Evolutionary conservation across 192 early-diverging fungal species (phyloP).

Genomic region (Coemansia aciculifera): DNA sequence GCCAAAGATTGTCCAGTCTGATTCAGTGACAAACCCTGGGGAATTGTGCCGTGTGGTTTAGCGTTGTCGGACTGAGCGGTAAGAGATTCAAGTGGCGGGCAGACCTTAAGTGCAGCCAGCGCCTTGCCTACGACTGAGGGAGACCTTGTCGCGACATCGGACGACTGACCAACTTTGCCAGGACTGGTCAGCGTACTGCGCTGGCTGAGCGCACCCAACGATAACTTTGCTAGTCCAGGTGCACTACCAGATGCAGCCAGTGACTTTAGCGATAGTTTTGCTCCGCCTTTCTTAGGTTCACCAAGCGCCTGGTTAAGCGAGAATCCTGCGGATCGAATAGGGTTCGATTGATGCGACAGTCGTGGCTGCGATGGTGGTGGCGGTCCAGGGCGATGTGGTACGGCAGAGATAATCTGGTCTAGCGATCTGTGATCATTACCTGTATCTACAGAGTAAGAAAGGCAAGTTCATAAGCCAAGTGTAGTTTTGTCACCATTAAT

Average conservation of each 20-base stretch:
- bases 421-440: constrained; percentile 14
- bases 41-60: not conserved
- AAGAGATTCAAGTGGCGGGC: not conserved
- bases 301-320: not conserved
- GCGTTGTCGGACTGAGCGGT: not conserved
- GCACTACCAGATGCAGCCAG: constrained; percentile 7
- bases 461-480: not conserved
- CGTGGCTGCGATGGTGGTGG: constrained; percentile 6
- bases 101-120: constrained; percentile 36
- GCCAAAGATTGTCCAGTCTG: not conserved
- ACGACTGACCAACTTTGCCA: not conserved
- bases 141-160: not conserved
- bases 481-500: not conserved
- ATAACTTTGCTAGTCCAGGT: constrained; percentile 6
- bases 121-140: constrained; percentile 38
- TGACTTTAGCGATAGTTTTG: constrained; percentile 19
- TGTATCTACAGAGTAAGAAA: constrained; percentile 8
- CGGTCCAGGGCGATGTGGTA: constrained; percentile 35
- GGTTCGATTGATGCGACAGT: not conserved
- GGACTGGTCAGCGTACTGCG: not conserved
- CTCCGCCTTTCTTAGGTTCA: not conserved
- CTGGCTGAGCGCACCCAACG: constrained; percentile 12
- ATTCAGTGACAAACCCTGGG: not conserved
- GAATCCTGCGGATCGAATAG: not conserved
- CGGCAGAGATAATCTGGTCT: constrained; percentile 22